Conservation (phyloP, 2,329 filamentous ascomycete species). For the Xylariaceae sp. region DNA sequence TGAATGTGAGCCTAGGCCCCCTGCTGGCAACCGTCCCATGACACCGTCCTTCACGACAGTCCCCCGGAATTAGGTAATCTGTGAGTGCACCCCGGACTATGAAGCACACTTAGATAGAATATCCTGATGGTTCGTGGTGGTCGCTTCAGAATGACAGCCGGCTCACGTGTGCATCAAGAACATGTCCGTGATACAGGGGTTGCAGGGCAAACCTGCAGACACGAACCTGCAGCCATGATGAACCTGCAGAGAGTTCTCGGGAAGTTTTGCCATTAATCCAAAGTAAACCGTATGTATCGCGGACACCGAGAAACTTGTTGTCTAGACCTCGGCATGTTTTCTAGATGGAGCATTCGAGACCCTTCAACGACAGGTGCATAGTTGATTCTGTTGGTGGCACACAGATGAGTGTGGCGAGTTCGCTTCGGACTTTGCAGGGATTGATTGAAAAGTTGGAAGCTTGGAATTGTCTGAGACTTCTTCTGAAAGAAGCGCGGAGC, state of each 20-base stretch:
- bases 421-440: too few species aligned
- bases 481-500: too few species aligned
- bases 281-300: too few species aligned
- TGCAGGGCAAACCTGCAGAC: neutral
- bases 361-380: too few species aligned
- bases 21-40: neutral
- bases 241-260: neutral
- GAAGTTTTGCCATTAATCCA: neutral
- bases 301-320: too few species aligned
- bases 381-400: too few species aligned
- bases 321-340: too few species aligned
- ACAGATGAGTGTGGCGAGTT: too few species aligned
- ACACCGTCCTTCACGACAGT: neutral
- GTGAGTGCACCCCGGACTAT: neutral
- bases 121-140: neutral
- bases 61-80: neutral
- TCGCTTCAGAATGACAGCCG: neutral
- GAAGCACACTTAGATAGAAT: neutral
- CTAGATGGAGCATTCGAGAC: too few species aligned
- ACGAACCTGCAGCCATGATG: neutral
- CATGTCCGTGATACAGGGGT: neutral
- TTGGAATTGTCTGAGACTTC: too few species aligned
- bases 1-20: neutral
- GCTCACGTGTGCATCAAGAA: neutral
- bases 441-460: too few species aligned